These are phyloP conservation scores for Cladosporium austrohemisphaericum DNA, from an alignment of 2,329 filamentous ascomycete genomes.

Conservation along the genomic window DNA sequence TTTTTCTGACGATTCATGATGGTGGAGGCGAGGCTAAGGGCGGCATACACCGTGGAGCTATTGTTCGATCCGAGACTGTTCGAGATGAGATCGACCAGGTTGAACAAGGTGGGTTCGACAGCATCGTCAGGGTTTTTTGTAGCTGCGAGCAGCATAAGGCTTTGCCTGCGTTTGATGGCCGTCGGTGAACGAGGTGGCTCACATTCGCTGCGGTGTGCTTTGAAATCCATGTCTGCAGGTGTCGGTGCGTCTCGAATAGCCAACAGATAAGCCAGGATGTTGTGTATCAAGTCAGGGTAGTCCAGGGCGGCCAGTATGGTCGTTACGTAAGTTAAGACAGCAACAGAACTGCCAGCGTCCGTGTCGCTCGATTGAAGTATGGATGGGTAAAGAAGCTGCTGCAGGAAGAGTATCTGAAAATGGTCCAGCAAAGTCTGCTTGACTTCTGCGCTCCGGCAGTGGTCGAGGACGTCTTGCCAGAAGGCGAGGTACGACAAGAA, in stretches of 20 bases:
- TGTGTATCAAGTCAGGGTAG: slow-evolving; percentile 88
- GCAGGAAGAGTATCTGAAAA: slow-evolving; percentile 93
- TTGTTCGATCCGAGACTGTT: slow-evolving; percentile 81
- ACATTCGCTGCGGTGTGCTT: slow-evolving; percentile 5
- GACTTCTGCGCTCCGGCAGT: slow-evolving; percentile 87
- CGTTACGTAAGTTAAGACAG: slow-evolving; percentile 87
- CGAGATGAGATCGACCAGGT: slow-evolving; percentile 83
- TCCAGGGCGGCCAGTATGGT: slow-evolving; percentile 88
- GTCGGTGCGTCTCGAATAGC: slow-evolving; percentile 62
- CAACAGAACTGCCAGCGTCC: slow-evolving; percentile 92
- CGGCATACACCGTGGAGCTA: slow-evolving; percentile 83
- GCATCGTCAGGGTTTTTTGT: slow-evolving; percentile 71
- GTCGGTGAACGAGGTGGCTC: slow-evolving; percentile 45
- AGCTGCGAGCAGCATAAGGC: slow-evolving; percentile 78
- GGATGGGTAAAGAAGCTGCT: slow-evolving; percentile 94
- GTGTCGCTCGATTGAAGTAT: slow-evolving; percentile 94
- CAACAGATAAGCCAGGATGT: slow-evolving; percentile 87
- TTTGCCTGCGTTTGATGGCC: slow-evolving; percentile 76
- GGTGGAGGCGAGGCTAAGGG: slow-evolving; percentile 79
- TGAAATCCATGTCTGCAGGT: slow-evolving; percentile 12
- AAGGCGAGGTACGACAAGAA: slow-evolving; percentile 94
- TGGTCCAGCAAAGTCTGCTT: slow-evolving; percentile 92
- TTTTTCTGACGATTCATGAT: slow-evolving; percentile 83
- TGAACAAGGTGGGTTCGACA: slow-evolving; percentile 83
- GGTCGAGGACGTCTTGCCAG: slow-evolving; percentile 97